Evolutionary conservation across 768 basidiomycete species (phyloP).

Genomic region (Tylopilus sp.): DNA sequence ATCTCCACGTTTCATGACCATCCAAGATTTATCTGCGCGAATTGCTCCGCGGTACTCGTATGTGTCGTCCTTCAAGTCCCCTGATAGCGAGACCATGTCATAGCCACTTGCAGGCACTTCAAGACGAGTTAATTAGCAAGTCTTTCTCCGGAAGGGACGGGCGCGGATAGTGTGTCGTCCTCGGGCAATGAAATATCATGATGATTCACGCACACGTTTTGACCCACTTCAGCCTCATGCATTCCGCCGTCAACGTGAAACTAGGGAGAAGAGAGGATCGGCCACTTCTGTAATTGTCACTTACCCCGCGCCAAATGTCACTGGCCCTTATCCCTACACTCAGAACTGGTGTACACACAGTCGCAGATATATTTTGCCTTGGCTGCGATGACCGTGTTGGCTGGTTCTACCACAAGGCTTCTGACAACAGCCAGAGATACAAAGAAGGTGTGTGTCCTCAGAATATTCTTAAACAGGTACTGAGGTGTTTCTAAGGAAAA

Average conservation of each 20-base stretch:
- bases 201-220: neutral
- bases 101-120: constrained; percentile 51
- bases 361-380: constrained; percentile 76
- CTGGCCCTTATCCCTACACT: constrained; percentile 2
- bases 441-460: constrained; percentile 65
- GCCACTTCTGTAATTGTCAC: constrained; percentile 53
- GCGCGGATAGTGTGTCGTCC: constrained; percentile 63
- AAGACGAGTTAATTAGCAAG: constrained; percentile 84
- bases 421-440: constrained; percentile 75
- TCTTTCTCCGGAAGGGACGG: constrained; percentile 82
- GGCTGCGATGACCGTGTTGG: constrained; percentile 78
- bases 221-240: constrained; percentile 53
- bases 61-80: constrained; percentile 24
- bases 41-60: constrained; percentile 70
- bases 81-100: neutral
- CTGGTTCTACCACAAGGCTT: constrained; percentile 81
- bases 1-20: constrained; percentile 60
- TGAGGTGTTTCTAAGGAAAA: constrained; percentile 50
- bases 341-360: constrained; percentile 79
- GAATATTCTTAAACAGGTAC: neutral
- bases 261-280: constrained; percentile 73
- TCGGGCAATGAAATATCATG: neutral
- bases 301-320: constrained; percentile 5
- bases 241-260: constrained; percentile 74
- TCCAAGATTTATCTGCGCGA: constrained; percentile 65